Evolutionary conservation across 306 rosid species (phyloP), one percentile per base, ranked within the genome.

Genomic region (Senna siamea): DNA sequence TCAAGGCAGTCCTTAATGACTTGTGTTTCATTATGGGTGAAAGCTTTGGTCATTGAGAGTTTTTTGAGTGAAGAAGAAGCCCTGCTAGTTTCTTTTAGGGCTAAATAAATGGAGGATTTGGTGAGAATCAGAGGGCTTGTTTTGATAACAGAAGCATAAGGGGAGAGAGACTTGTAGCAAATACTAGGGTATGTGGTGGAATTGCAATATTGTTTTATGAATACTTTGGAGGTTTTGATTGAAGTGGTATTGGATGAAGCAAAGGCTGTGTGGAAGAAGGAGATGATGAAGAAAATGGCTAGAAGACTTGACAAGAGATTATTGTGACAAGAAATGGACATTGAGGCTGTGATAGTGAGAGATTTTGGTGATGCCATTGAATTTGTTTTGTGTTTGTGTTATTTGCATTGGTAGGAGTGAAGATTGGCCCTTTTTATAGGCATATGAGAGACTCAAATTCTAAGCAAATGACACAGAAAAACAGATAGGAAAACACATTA

Each of bases 81-180:
- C 19, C 40, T 54, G 28, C 7, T 56, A 0, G 83, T 62, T 15
- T 76, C 55, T 34, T 73, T 81, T 4, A 70, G 53, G 52, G 88
- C 61, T 51, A 84, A 15, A 13, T 61, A 19, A 10, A 84, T 70
- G 2, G 85, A 53, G 2, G 47, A 2, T 18, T 30, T 79, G 58
- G 86, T 70, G 20, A 87, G 85, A 50, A 76, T 71, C 0, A 69
- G 4, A 9, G 34, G 38, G 69, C 73, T 74, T 70, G 75, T 74
- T 76, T 68, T 60, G 53, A 86, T 76, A 3, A 69, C 69, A 5
- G 69, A 70, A 4, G 86, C 76, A n/a, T 73, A 87, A 0, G 77
- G 82, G n/a, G 83, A 79, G 35, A 81, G 85, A 28, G 63, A 81
- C 0, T 73, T 73, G 81, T 69, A 79, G 62, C 90, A 87, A 66